Base-by-base conservation (phyloP, 331 rosid genomes). In the Acacia pycnantha region DNA sequence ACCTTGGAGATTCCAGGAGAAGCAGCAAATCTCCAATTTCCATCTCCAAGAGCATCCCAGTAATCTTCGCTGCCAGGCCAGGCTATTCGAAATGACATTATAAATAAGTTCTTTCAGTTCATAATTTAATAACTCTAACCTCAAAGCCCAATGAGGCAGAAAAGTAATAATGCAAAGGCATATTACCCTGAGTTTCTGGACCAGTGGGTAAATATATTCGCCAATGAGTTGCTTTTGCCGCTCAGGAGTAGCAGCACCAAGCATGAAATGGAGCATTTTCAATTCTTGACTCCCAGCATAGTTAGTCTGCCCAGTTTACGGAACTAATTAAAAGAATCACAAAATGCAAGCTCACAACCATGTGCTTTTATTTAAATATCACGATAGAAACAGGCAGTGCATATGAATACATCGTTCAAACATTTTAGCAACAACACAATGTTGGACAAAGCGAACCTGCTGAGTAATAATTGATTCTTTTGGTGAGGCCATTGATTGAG, bases 21-120 rank as follows among this genome's bases (percentile, higher is more conserved):
- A 86, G 89, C 85, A 93, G 89, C 90, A 91, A 77, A 79, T 95
- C 97, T 26, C 88, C 86, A 85, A 85, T 90, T 88, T 93, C 95
- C 98, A 95, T 93, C 86, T 95, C 98, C 90, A 93, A 82, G 64
- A 95, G 95, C 98, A 95, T 95, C 81, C 98, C 97, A 22, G 98
- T 95, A 31, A 95, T 90, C 87, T 95, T 95, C 22, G 95, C 83
- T 11, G 93, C 91, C 47, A 90, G 85, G 65, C 79, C 85, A 72
- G 97, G 92, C 97, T 95, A 87, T 73, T 82, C 83, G 46, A 76
- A 27, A 79, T 82, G 77, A 73, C 70, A 48, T 53, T 79, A 29
- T 76, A 70, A 41, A 65, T 74, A 37, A 15, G 66, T 62, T 24
- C 6, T 47, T 47, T 29, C 61, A 47, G 61, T 44, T 5, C 53